phyloP scores from a whole-genome alignment of 2,329 filamentous ascomycete genomes.

The Hansfordia pulvinata region DNA sequence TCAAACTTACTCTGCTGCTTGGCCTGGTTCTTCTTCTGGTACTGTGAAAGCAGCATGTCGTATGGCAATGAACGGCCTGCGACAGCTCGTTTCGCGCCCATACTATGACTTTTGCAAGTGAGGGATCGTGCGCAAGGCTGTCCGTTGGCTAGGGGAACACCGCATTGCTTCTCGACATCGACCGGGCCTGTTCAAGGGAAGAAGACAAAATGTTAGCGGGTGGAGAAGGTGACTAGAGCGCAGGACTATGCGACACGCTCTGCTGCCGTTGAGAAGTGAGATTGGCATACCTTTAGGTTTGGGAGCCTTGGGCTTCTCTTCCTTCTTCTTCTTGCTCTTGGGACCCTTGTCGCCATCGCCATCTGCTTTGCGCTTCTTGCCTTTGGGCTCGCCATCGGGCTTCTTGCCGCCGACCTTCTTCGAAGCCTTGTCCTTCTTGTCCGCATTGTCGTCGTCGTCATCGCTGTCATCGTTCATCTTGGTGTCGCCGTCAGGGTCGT shows the following conservation, averaged over 20 bases:
- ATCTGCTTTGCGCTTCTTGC: conserved; percentile 70
- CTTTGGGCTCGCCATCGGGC: conserved; percentile 48
- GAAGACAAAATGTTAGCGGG: conserved; percentile 1
- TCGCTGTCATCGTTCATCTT: conserved; percentile 29
- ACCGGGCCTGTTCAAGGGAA: conserved; percentile 50
- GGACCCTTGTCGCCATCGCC: conserved; percentile 67
- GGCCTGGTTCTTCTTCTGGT: conserved; percentile 97
- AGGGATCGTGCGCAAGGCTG: conserved; percentile 77
- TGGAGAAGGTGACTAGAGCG: no score
- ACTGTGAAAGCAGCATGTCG: conserved; percentile 77
- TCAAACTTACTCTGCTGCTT: conserved; percentile 79
- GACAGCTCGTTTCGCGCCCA: conserved; percentile 85
- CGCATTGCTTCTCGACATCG: conserved; percentile 87
- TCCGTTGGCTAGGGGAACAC: conserved; percentile 74
- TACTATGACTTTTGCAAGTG: conserved; percentile 90
- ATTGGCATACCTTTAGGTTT: conserved; percentile 73
- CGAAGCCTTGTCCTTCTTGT: conserved; percentile 23
- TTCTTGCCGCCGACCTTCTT: conserved; percentile 58
- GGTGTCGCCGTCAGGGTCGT: conserved; percentile 27
- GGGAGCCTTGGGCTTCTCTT: conserved; percentile 71
- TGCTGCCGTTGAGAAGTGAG: no score
- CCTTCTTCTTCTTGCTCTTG: conserved; percentile 90
- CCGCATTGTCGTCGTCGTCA: conserved; percentile 32
- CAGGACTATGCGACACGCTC: no score
- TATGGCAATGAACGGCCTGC: conserved; percentile 80